These are phyloP conservation scores for Saturnispora mendoncae DNA, from an alignment of 805 yeast species.

Conservation along the genomic window DNA sequence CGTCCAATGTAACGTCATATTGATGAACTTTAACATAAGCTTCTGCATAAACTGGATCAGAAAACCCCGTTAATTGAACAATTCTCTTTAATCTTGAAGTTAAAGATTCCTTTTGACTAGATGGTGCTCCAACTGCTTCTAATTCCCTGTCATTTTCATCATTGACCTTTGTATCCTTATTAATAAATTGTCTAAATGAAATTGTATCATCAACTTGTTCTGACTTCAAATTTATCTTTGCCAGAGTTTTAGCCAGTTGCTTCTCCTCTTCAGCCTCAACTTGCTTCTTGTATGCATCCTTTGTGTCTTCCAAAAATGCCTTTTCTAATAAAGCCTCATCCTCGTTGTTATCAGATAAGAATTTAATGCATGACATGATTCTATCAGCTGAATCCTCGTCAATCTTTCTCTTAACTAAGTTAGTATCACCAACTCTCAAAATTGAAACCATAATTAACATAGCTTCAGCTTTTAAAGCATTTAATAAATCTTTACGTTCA, in stretches of 20 bases:
- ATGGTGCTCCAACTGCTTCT: constrained; percentile 42
- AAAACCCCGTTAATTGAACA: constrained; percentile 92
- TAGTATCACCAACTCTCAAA: constrained; percentile 75
- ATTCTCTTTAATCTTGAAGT: constrained; percentile 80
- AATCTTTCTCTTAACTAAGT: constrained; percentile 59
- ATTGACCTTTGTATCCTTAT: constrained; percentile 29
- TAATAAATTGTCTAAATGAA: constrained; percentile 68
- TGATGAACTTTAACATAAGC: constrained; percentile 95
- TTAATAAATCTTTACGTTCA: constrained; percentile 43
- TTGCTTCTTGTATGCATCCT: constrained; percentile 70
- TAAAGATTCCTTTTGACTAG: constrained; percentile 44
- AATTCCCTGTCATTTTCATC: constrained; percentile 53
- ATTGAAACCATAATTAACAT: constrained; percentile 86
- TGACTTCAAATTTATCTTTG: constrained; percentile 51
- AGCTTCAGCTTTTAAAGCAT: constrained; percentile 92
- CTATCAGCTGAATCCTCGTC: constrained; percentile 98
- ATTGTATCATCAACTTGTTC: constrained; percentile 74
- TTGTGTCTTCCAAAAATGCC: constrained; percentile 84
- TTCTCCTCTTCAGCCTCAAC: constrained; percentile 50
- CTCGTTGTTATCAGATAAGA: constrained; percentile 58
- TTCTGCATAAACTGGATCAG: constrained; percentile 97
- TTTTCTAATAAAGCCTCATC: constrained; percentile 38
- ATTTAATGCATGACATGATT: constrained; percentile 76
- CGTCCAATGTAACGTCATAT: constrained; percentile 91
- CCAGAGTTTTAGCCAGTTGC: constrained; percentile 47